Evolutionary conservation across 2,329 filamentous ascomycete species (phyloP).

Genomic region (Daldinia eschscholtzii): DNA sequence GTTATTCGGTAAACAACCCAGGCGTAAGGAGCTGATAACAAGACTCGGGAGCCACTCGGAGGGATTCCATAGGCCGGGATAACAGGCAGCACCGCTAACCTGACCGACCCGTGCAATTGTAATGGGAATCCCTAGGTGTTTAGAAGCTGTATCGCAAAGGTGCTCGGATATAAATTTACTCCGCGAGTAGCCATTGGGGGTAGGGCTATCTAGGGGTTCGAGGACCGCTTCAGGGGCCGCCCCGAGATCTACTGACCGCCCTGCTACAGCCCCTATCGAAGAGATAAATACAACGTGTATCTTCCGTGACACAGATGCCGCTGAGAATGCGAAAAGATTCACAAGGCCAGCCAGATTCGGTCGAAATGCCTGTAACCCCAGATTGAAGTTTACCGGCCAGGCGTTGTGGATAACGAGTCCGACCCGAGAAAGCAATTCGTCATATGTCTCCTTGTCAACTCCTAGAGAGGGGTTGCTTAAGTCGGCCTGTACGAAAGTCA

Average conservation of each 20-base stretch:
- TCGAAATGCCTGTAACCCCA: background rate
- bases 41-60: conserved; percentile 60
- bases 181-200: conserved; percentile 45
- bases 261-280: conserved; percentile 38
- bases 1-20: conserved; percentile 55
- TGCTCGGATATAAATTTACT: conserved; percentile 50
- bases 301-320: conserved; percentile 13
- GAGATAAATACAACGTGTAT: conserved; percentile 45
- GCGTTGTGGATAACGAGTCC: background rate
- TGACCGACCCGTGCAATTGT: conserved; percentile 49
- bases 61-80: conserved; percentile 55
- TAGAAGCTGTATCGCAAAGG: conserved; percentile 45
- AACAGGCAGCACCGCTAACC: conserved; percentile 45
- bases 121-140: conserved; percentile 31
- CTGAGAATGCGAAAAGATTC: background rate
- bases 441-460: background rate
- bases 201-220: conserved; percentile 19
- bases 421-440: background rate
- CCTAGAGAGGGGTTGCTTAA: conserved; percentile 1
- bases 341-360: background rate
- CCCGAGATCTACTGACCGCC: conserved; percentile 9
- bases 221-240: conserved; percentile 39
- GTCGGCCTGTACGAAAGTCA: background rate
- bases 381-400: background rate
- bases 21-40: conserved; percentile 55